phyloP scores from a whole-genome alignment of 345 rosid species.

The Aquilaria malaccensis region DNA sequence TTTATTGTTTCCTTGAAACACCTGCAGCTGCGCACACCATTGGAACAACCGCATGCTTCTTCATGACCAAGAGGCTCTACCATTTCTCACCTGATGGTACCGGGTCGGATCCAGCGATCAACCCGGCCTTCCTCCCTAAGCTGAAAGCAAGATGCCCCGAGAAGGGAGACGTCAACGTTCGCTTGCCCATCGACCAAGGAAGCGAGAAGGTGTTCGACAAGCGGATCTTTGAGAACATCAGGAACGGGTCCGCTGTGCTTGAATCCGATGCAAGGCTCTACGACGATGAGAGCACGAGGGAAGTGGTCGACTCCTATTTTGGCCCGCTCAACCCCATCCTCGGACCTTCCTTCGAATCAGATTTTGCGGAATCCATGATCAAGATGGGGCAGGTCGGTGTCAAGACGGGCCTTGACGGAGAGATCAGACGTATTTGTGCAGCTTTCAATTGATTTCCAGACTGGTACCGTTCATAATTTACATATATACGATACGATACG shows the following conservation, averaged over 20 bases:
- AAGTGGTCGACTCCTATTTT: slow-evolving; percentile 43
- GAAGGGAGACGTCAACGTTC: slow-evolving; percentile 48
- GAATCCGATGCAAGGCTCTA: slow-evolving; percentile 68
- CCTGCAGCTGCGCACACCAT: slow-evolving; percentile 74
- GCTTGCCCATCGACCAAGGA: slow-evolving; percentile 49
- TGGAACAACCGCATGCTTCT: slow-evolving; percentile 88
- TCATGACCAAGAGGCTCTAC: slow-evolving; percentile 67
- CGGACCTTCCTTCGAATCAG: slow-evolving; percentile 40
- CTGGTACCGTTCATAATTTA: no score
- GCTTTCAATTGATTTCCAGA: slow-evolving; percentile 32
- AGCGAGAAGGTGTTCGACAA: slow-evolving; percentile 45
- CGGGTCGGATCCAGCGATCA: slow-evolving; percentile 56
- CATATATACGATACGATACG: no score
- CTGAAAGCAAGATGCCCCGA: slow-evolving; percentile 41
- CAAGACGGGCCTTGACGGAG: slow-evolving; percentile 54
- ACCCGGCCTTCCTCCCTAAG: slow-evolving; percentile 34
- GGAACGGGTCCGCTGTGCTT: slow-evolving; percentile 61
- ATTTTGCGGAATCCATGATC: slow-evolving; percentile 56
- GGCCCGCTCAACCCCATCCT: slow-evolving; percentile 23
- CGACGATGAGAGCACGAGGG: slow-evolving; percentile 40
- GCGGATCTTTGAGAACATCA: slow-evolving; percentile 49
- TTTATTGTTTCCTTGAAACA: not conserved
- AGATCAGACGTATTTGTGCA: slow-evolving; percentile 57
- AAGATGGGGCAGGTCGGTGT: slow-evolving; percentile 66
- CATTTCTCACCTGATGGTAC: slow-evolving; percentile 29